Base-by-base conservation (phyloP, 345 rosid species). In the Hypericum perforatum region DNA sequence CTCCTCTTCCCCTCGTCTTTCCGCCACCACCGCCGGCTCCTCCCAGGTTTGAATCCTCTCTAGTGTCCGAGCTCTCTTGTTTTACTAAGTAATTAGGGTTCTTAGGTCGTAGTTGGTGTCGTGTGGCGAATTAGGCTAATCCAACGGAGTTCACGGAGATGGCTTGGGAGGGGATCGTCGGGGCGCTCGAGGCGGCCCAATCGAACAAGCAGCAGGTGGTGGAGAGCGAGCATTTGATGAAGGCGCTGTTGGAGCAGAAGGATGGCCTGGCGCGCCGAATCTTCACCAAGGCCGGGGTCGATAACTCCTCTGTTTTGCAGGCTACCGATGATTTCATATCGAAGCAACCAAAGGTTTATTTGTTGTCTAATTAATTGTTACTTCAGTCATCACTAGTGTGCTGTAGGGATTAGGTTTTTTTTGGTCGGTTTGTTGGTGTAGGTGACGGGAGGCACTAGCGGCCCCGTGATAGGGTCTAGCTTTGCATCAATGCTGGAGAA, bases 191-290 rank as follows among this genome's bases (percentile, higher is more conserved):
- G 32, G 95, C 88, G 6, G 95, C 96, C 37, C 74, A 67, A 59
- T 70, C 43, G 16, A 75, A 65, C 56, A 78, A 65, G 39, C 96
- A 87, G 51, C 90, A 85, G 49, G 75, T 76, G 32, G 94, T 85
- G 37, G 96, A 91, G 61, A 72, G 88, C 0, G 90, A 91, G 63
- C 96, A 91, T 71, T 73, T 91, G 52, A 85, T 88, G 98, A 88
- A 91, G 82, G 81, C 95, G 54, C 81, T 91, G 12, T 63, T 91
- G 62, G 95, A 91, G 81, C 96, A 79, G 47, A 91, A 75, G 62
- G 95, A 85, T 72, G 96, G 96, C 13, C 60, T 88, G 54, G 96
- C 95, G 6, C 53, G 95, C 72, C 76, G 83, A 54, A 73, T 91
- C 36, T 81, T 88, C 53, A 69, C 96, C 3, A 91, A 91, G 62